A percentile compares a stretch with the other conserved stretches of the same genome.
Evolutionary conservation across 148 eudicot species (phyloP).

Genomic region (Persicaria maculosa): DNA sequence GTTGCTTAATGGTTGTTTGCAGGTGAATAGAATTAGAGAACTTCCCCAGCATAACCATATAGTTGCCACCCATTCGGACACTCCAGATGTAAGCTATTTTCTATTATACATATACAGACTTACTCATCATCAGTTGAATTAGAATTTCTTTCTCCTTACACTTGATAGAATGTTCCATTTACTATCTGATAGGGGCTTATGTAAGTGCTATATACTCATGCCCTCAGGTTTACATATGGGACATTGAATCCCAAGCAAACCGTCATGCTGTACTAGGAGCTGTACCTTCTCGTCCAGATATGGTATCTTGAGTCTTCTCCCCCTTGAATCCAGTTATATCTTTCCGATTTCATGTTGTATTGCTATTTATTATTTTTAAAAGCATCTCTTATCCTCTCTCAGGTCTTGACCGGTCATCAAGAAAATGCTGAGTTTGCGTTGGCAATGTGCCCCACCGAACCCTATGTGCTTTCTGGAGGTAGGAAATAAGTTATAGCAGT

Average conservation of each 20-base stretch:
- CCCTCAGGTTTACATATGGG: slow-evolving; percentile 83
- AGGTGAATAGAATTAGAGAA: slow-evolving; percentile 97
- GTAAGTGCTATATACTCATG: background rate
- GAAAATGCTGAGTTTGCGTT: slow-evolving; percentile 99
- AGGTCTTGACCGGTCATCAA: slow-evolving; percentile 87
- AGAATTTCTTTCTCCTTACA: background rate
- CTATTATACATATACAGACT: background rate
- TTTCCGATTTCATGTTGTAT: background rate
- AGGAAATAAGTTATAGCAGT: slow-evolving; percentile 6
- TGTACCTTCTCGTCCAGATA: slow-evolving; percentile 74
- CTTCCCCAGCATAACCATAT: slow-evolving; percentile 87
- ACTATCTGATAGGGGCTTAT: background rate
- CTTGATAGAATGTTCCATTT: background rate
- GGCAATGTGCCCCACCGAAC: slow-evolving; percentile 83
- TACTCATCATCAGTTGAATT: background rate
- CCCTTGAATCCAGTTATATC: background rate
- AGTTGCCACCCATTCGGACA: slow-evolving; percentile 88
- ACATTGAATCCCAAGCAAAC: slow-evolving; percentile 80
- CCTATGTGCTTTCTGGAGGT: slow-evolving; percentile 98
- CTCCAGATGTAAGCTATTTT: slow-evolving; percentile 72
- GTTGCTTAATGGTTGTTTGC: slow-evolving; percentile 14
- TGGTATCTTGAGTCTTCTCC: slow-evolving; percentile 35
- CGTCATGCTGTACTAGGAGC: slow-evolving; percentile 85
- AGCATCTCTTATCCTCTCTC: slow-evolving; percentile 12
- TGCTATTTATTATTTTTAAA: slow-evolving; percentile 6